Evolutionary conservation across 2,329 filamentous ascomycete genomes (phyloP).

Genomic region (Stagonosporopsis rhizophila): DNA sequence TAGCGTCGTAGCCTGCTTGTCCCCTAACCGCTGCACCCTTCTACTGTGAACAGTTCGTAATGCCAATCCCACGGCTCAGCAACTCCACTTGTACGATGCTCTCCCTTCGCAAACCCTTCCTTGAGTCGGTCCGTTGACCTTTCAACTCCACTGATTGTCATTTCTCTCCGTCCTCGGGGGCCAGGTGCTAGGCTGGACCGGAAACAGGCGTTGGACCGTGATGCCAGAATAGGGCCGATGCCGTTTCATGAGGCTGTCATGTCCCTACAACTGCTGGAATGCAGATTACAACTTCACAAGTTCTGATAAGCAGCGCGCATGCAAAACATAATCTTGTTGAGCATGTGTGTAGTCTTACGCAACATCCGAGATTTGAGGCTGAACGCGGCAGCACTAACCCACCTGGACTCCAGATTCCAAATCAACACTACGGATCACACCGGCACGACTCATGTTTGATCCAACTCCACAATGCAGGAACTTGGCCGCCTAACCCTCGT

Average conservation of each 20-base stretch:
- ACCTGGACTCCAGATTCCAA: background rate
- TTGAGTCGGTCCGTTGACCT: background rate
- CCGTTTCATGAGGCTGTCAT: constrained; percentile 11
- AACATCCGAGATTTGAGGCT: background rate
- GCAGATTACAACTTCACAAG: background rate
- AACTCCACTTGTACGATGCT: background rate
- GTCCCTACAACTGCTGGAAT: background rate
- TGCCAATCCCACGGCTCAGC: background rate
- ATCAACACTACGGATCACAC: background rate
- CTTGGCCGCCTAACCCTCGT: constrained; percentile 7
- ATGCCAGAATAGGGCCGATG: constrained; percentile 13
- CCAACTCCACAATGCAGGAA: background rate
- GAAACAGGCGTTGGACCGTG: background rate
- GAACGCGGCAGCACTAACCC: background rate
- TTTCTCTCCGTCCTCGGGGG: constrained; percentile 1
- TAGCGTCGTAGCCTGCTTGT: background rate
- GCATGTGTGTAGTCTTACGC: background rate
- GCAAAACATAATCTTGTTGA: background rate
- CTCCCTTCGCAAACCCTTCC: background rate
- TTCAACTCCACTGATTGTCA: background rate
- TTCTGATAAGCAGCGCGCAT: background rate
- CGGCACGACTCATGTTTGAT: background rate
- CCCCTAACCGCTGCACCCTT: background rate
- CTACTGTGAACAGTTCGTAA: background rate
- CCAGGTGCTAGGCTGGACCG: constrained; percentile 4